Conservation (phyloP, 2,329 filamentous ascomycete species). For the Arachnomyces sp. region DNA sequence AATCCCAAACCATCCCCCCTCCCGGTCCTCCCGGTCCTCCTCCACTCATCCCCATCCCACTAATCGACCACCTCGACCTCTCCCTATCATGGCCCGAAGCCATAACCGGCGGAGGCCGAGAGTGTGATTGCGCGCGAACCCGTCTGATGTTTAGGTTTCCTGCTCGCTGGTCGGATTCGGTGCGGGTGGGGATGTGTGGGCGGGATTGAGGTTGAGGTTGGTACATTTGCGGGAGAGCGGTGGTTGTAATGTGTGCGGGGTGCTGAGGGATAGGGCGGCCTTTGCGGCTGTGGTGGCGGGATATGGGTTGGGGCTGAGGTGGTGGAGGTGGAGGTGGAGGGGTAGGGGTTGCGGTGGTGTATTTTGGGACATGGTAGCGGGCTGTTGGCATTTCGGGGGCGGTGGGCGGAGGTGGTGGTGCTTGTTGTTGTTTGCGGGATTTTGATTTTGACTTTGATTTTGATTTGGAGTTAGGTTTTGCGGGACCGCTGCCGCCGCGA, state of each 20-base stretch:
- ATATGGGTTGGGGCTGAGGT: background rate
- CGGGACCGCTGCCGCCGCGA: slow-evolving; percentile 4
- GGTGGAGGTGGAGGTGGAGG: background rate
- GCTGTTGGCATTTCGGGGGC: background rate
- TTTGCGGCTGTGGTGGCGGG: slow-evolving; percentile 5
- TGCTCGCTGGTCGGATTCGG: too few species aligned
- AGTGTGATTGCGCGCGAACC: too few species aligned
- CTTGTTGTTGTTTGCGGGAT: background rate
- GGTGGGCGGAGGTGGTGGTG: background rate
- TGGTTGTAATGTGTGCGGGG: slow-evolving; percentile 6
- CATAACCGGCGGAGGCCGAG: too few species aligned
- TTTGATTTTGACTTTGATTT: slow-evolving; percentile 1
- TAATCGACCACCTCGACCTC: too few species aligned
- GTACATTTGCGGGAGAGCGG: background rate
- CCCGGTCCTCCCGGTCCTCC: slow-evolving; percentile 1
- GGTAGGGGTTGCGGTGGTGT: background rate
- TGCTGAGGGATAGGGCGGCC: slow-evolving; percentile 3
- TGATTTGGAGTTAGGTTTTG: background rate
- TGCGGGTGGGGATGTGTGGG: too few species aligned
- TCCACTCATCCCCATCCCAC: background rate
- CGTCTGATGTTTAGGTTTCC: too few species aligned
- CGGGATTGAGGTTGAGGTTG: background rate
- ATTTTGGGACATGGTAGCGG: too few species aligned
- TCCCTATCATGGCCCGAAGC: too few species aligned
- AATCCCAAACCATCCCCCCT: background rate